These are phyloP conservation scores for Talaromyces sp. DNA, from an alignment of 2,329 filamentous ascomycete species.

Conservation along the genomic window DNA sequence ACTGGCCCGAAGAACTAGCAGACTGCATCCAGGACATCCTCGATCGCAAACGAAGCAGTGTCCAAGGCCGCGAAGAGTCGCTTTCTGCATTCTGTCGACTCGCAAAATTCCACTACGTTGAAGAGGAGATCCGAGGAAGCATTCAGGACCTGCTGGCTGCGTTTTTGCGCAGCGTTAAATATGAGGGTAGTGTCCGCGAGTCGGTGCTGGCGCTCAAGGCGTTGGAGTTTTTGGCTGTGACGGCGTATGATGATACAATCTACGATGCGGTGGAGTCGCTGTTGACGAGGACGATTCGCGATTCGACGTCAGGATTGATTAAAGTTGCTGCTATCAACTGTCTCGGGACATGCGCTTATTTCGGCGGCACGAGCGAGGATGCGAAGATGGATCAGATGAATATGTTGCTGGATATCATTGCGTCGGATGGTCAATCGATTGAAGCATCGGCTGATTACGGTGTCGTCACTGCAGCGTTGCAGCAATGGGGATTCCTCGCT, in stretches of 20 bases:
- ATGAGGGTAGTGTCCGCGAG: constrained; percentile 67
- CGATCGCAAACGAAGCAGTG: constrained; percentile 75
- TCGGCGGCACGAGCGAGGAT: constrained; percentile 69
- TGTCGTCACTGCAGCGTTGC: constrained; percentile 71
- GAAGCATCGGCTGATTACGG: constrained; percentile 68
- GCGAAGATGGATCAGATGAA: constrained; percentile 71
- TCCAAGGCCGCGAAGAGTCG: constrained; percentile 65
- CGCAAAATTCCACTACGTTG: constrained; percentile 66
- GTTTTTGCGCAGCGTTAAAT: constrained; percentile 69
- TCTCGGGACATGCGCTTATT: constrained; percentile 69
- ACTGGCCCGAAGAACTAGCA: constrained; percentile 62
- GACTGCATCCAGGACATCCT: constrained; percentile 70
- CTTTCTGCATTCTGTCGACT: constrained; percentile 63
- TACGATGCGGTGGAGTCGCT: constrained; percentile 61
- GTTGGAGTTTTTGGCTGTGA: constrained; percentile 68
- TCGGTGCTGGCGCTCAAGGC: constrained; percentile 69
- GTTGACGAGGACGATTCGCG: constrained; percentile 63
- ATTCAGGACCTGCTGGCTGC: constrained; percentile 63
- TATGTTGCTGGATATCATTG: constrained; percentile 72
- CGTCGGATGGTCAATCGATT: constrained; percentile 72
- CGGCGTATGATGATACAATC: constrained; percentile 62
- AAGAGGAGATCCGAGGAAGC: constrained; percentile 60
- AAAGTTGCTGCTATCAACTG: constrained; percentile 73
- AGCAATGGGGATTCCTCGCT: constrained; percentile 77
- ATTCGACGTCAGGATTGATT: constrained; percentile 62